Conservation (phyloP, 306 rosid species). For the Vigna unguiculata region DNA sequence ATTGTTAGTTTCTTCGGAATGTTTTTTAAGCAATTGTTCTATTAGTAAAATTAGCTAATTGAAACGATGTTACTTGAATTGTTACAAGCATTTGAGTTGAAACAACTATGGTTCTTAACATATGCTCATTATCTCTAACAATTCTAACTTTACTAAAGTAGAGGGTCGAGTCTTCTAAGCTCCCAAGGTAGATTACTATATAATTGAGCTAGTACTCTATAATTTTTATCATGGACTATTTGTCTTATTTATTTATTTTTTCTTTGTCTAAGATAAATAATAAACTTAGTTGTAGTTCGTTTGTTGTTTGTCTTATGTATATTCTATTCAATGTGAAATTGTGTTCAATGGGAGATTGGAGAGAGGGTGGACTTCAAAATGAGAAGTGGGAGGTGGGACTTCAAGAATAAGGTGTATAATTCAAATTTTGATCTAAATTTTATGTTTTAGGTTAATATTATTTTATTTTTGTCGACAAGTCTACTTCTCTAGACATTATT, state of each 20-base stretch:
- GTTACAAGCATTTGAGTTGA: constrained; percentile 69
- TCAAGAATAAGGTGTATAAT: constrained; percentile 73
- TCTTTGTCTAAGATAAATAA: too few relatives aligned
- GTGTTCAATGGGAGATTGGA: constrained; percentile 71
- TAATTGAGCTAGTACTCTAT: background rate
- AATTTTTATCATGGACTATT: background rate
- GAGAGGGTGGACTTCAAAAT: constrained; percentile 85
- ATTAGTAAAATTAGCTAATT: background rate
- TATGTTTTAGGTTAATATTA: background rate
- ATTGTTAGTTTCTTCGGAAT: constrained; percentile 53
- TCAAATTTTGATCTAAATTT: background rate
- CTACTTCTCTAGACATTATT: constrained; percentile 62
- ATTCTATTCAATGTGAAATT: background rate
- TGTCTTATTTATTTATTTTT: background rate
- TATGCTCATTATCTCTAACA: constrained; percentile 69
- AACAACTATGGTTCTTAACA: constrained; percentile 81
- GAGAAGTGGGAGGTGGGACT: constrained; percentile 90
- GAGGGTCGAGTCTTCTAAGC: constrained; percentile 91
- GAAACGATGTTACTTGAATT: background rate
- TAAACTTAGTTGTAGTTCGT: too few relatives aligned
- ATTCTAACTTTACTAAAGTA: constrained; percentile 64
- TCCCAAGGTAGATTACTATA: constrained; percentile 66
- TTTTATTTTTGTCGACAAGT: background rate
- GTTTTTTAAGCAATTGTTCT: background rate
- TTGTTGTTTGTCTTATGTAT: too few relatives aligned